Base-by-base conservation (phyloP, 768 basidiomycete species). In the Hypholoma sublateritium region DNA sequence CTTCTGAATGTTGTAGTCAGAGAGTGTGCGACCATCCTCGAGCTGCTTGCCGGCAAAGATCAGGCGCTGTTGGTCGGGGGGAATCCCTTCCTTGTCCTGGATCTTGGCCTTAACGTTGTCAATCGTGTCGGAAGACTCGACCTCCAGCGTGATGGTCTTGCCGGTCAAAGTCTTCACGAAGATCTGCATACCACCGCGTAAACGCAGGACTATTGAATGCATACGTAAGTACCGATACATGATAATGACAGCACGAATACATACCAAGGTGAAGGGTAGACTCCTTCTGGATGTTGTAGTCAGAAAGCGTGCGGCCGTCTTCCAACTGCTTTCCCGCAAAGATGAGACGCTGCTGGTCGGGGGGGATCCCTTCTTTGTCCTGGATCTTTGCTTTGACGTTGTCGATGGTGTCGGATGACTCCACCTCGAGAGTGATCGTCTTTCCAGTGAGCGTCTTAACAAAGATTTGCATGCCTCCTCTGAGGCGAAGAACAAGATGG, bases 51-150 rank as follows among this genome's bases (percentile, higher is more conserved):
- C 65, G 14, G 91, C 92, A 61, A 93, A 93, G 72, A 87, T 91
- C 56, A 92, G 59, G 84, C 91, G 53, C 81, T 76, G 32, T 34
- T 73, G 71, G 59, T 73, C 72, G 49, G 72, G 72, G 21, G 72
- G 72, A 53, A 74, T 72, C n/a, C 84, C 87, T 60, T 89, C 87
- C 77, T 88, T 89, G 71, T 89, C 87, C 68, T 88, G 87, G 50
- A 89, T 88, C 78, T 88, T 88, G 11, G 81, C 77, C 77, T 87
- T 88, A 52, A 88, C 87, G 58, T 86, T 87, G 72, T 88, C 86
- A 62, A 88, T 88, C 19, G 86, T 87, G 67, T 88, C 86, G 3
- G 83, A 85, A 1, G 86, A 87, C 68, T 89, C 86, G 24, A 89
- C 88, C 69, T 89, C 88, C 36, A 89, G 67, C 1, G 86, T 88